Evolutionary conservation across 2,329 filamentous ascomycete species (phyloP).

Genomic region (Colletotrichum euphorbiae): DNA sequence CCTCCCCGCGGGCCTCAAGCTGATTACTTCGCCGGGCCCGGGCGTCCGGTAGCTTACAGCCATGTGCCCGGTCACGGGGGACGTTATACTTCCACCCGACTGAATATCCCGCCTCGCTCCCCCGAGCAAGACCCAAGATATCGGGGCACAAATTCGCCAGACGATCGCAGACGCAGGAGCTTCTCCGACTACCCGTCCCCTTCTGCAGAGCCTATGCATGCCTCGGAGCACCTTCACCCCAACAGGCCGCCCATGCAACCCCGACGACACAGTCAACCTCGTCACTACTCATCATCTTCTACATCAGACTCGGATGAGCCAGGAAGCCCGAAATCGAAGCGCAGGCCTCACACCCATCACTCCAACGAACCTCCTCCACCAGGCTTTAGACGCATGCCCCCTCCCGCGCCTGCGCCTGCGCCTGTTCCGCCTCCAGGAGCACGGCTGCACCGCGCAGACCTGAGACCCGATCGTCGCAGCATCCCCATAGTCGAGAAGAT

Average conservation of each 20-base stretch:
- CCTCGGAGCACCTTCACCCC: constrained; percentile 50
- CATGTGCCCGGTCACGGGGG: constrained; percentile 57
- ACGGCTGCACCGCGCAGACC: constrained; percentile 50
- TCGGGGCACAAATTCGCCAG: constrained; percentile 52
- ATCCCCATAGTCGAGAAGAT: constrained; percentile 56
- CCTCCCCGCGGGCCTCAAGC: constrained; percentile 44
- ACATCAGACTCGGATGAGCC: constrained; percentile 52
- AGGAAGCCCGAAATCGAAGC: constrained; percentile 43
- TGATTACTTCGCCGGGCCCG: constrained; percentile 47
- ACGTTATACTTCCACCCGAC: constrained; percentile 48
- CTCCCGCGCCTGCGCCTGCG: constrained; percentile 45
- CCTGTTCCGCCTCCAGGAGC: constrained; percentile 43
- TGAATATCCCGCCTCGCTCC: constrained; percentile 47
- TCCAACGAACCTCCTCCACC: constrained; percentile 46
- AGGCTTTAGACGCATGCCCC: constrained; percentile 50
- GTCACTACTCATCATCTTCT: constrained; percentile 56
- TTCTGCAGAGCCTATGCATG: constrained; percentile 46
- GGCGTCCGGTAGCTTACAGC: constrained; percentile 50
- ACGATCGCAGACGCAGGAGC: constrained; percentile 61
- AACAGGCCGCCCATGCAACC: constrained; percentile 47
- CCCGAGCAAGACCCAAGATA: constrained; percentile 46
- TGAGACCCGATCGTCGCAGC: constrained; percentile 50
- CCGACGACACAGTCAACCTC: constrained; percentile 63
- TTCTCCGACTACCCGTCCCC: constrained; percentile 62
- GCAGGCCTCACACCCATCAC: constrained; percentile 39